These are phyloP conservation scores for Pyrenochaeta sp. DNA, from an alignment of 2,329 filamentous ascomycete genomes.

Conservation along the genomic window DNA sequence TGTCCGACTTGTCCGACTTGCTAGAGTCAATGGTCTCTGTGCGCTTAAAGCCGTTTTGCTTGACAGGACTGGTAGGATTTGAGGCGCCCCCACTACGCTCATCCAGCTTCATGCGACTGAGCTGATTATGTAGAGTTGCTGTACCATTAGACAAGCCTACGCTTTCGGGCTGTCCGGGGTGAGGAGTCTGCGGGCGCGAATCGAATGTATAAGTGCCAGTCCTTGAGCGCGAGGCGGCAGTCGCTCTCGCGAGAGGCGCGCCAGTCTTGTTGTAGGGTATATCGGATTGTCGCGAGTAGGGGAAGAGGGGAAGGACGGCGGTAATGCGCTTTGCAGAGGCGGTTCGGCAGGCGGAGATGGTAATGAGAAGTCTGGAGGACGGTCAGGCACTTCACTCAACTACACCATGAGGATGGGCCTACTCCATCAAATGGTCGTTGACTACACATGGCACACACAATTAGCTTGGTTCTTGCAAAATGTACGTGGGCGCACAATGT, in stretches of 20 bases:
- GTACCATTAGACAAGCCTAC: constrained; percentile 72
- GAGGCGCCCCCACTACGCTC: constrained; percentile 58
- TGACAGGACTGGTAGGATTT: constrained; percentile 36
- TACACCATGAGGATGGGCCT: constrained; percentile 36
- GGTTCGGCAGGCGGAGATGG: constrained; percentile 96
- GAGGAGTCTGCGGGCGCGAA: constrained; percentile 86
- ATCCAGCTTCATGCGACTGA: constrained; percentile 72
- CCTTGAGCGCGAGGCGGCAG: constrained; percentile 37
- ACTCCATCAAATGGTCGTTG: constrained; percentile 94
- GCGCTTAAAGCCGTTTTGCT: constrained; percentile 36
- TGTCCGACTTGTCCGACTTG: constrained; percentile 40
- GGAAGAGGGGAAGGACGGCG: constrained; percentile 92
- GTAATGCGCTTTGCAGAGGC: constrained; percentile 93
- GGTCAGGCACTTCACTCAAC: constrained; percentile 37
- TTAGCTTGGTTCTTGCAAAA: constrained; percentile 22
- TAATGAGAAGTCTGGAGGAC: constrained; percentile 75
- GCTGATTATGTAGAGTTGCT: constrained; percentile 74
- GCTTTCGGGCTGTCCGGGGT: constrained; percentile 73
- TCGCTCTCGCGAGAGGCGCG: constrained; percentile 80
- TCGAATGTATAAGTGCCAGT: constrained; percentile 81
- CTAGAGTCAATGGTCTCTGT: constrained; percentile 44
- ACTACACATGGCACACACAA: constrained; percentile 56
- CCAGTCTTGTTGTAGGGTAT: constrained; percentile 96
- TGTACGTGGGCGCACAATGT: background rate
- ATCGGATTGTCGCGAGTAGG: constrained; percentile 95